Evolutionary conservation across 176 grass and related monocot genomes (phyloP).

Genomic region (Aegilops umbellulata): DNA sequence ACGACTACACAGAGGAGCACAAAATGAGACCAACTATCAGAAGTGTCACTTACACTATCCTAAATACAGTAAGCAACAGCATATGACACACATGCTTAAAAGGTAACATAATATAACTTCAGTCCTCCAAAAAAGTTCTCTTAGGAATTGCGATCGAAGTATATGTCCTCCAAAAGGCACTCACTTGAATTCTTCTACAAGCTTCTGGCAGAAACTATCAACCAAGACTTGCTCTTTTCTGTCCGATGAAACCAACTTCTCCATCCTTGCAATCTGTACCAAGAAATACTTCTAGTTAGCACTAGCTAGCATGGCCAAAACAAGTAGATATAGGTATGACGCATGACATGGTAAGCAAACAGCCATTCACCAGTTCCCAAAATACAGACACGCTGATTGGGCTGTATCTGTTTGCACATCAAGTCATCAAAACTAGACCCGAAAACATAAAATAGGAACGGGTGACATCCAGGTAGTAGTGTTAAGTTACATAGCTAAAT

Average conservation of each 20-base stretch:
- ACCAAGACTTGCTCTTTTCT: slow-evolving; percentile 36
- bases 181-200: slow-evolving; percentile 66
- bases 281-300: slow-evolving; percentile 3
- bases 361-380: neutral
- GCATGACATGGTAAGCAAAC: neutral
- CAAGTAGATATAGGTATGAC: neutral
- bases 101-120: neutral
- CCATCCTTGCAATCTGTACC: slow-evolving; percentile 51
- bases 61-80: slow-evolving; percentile 4
- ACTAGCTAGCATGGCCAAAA: neutral
- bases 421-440: neutral
- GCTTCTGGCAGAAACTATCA: slow-evolving; percentile 43
- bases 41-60: slow-evolving; percentile 18
- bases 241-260: slow-evolving; percentile 34
- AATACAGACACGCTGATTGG: neutral
- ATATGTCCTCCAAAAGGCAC: neutral
- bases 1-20: slow-evolving; percentile 26
- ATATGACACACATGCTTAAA: neutral
- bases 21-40: slow-evolving; percentile 14
- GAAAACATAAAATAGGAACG: neutral
- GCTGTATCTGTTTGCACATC: neutral
- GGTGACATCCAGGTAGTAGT: neutral
- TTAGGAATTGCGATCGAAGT: neutral
- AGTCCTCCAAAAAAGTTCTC: neutral
- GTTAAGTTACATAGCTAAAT: neutral